A percentile compares a stretch with the other conserved stretches of the same genome.
Conservation (phyloP, 2,329 filamentous ascomycete genomes). For the Cladosporium sp. region DNA sequence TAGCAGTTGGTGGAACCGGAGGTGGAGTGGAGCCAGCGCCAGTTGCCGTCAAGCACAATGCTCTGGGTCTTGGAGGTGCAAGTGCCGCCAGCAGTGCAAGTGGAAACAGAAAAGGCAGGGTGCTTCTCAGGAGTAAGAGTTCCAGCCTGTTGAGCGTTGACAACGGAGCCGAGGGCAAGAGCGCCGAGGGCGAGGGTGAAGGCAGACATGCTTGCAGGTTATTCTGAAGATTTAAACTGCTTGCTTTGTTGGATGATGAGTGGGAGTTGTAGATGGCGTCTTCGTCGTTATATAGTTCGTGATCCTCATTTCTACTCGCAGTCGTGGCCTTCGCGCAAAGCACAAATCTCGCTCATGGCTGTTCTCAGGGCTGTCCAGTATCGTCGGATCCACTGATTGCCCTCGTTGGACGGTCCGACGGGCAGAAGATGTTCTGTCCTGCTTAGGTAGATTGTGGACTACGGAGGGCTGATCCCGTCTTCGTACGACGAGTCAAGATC, state of each 20-base stretch:
- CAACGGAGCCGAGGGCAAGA: conserved; percentile 42
- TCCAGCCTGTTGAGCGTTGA: conserved; percentile 45
- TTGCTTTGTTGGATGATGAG: conserved; percentile 1
- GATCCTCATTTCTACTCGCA: not conserved
- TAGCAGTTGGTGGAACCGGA: conserved; percentile 52
- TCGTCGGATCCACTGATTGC: not conserved
- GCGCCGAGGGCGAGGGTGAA: conserved; percentile 40
- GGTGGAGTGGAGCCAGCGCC: conserved; percentile 51
- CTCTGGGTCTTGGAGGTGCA: conserved; percentile 40
- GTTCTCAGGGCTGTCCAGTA: not conserved
- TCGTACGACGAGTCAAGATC: not conserved
- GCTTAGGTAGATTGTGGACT: conserved; percentile 1
- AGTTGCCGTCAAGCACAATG: conserved; percentile 50
- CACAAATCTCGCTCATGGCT: not conserved
- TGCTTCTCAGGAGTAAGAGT: conserved; percentile 43
- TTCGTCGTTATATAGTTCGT: not conserved
- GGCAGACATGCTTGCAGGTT: conserved; percentile 39
- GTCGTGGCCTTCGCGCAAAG: not conserved
- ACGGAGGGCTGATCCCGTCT: conserved; percentile 9
- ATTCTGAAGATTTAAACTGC: not conserved
- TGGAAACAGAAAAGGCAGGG: conserved; percentile 36
- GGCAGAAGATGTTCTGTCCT: not conserved
- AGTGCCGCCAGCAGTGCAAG: conserved; percentile 39
- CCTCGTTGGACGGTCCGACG: conserved; percentile 16
- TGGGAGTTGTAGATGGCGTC: not conserved